phyloP scores from a whole-genome alignment of 2,329 filamentous ascomycete genomes.

The Colletotrichum limetticola region DNA sequence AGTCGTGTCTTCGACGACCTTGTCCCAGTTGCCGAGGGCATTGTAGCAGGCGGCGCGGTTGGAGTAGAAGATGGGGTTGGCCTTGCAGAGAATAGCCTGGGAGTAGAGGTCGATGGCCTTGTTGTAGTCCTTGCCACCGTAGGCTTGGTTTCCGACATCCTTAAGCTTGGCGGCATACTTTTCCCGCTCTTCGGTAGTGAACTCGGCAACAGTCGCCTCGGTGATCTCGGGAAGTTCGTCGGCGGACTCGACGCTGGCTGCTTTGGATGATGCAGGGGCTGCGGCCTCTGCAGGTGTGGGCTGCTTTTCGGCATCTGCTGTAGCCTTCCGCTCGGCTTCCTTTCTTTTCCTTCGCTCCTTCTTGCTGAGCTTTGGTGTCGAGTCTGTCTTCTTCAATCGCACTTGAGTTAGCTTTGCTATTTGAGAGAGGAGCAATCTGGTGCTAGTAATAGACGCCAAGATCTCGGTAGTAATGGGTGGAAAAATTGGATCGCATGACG shows the following conservation, averaged over 20 bases:
- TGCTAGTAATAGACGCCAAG: neutral
- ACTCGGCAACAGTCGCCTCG: conserved; percentile 63
- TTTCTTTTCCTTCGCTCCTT: conserved; percentile 91
- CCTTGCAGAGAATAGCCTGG: conserved; percentile 95
- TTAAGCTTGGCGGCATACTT: conserved; percentile 92
- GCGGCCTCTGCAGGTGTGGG: conserved; percentile 41
- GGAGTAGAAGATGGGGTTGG: conserved; percentile 98
- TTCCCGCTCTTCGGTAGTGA: conserved; percentile 77
- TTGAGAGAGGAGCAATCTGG: neutral
- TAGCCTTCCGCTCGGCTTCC: conserved; percentile 74
- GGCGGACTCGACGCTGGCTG: conserved; percentile 64
- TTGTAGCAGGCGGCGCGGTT: conserved; percentile 99
- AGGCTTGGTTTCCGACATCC: conserved; percentile 95
- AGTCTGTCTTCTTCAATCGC: conserved; percentile 47
- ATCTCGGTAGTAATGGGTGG: conserved; percentile 16
- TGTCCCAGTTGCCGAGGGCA: conserved; percentile 90
- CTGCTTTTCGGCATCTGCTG: conserved; percentile 52
- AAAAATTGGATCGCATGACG: conserved; percentile 25
- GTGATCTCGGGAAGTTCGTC: conserved; percentile 77
- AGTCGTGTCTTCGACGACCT: conserved; percentile 96
- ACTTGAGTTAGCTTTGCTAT: conserved; percentile 31
- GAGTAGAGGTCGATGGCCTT: conserved; percentile 94
- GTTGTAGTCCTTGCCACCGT: conserved; percentile 93
- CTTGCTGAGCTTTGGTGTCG: conserved; percentile 81
- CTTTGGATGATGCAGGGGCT: conserved; percentile 55